phyloP scores from a whole-genome alignment of 169 alveolate genomes.

The Cryptosporidium sp. region DNA sequence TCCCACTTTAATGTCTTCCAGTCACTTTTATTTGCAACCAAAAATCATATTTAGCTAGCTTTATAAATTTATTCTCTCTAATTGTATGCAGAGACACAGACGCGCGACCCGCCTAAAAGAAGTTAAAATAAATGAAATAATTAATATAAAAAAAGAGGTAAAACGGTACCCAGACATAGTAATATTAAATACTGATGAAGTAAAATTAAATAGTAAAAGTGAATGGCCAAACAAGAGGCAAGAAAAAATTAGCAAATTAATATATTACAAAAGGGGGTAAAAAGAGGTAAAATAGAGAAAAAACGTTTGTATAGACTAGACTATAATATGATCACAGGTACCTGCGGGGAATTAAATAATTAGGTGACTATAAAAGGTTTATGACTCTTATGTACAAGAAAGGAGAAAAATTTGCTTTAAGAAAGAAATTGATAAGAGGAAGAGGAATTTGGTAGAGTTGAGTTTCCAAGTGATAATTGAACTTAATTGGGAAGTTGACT shows the following conservation, averaged over 20 bases:
- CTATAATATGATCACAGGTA: constrained; percentile 73
- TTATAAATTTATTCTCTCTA: background rate
- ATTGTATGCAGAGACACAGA: constrained; percentile 2
- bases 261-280: background rate
- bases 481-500: too few species aligned
- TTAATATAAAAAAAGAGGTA: background rate
- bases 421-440: background rate
- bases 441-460: constrained; percentile 19
- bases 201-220: constrained; percentile 5
- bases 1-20: background rate
- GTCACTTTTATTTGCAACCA: background rate
- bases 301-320: constrained; percentile 53
- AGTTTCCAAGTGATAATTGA: constrained; percentile 1
- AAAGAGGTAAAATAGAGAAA: constrained; percentile 39
- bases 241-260: background rate
- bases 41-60: background rate
- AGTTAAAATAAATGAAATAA: background rate
- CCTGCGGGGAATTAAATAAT: constrained; percentile 68
- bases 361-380: constrained; percentile 13
- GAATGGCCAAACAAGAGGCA: constrained; percentile 16
- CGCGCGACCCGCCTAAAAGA: background rate
- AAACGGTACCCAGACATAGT: constrained; percentile 10
- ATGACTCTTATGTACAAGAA: constrained; percentile 46
- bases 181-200: background rate
- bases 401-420: background rate